Conservation (phyloP, 1,139 yeast species). For the Taphrina communis region DNA sequence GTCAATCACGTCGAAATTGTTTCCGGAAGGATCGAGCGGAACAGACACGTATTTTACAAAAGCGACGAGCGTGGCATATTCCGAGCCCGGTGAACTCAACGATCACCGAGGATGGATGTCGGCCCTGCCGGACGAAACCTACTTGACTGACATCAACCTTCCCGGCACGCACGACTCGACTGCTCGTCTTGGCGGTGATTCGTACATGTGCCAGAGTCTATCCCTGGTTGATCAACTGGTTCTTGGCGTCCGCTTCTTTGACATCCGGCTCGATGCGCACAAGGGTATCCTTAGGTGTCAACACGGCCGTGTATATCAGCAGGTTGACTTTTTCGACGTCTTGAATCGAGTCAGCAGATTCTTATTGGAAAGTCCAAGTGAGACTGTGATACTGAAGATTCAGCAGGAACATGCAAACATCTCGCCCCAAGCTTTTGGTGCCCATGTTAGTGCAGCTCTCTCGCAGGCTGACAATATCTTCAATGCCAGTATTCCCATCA, state of each 20-base stretch:
- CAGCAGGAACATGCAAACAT: slow-evolving; percentile 28
- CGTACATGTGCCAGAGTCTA: slow-evolving; percentile 32
- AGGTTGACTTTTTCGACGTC: slow-evolving; percentile 19
- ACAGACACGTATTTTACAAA: slow-evolving; percentile 13
- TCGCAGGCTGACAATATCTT: neutral
- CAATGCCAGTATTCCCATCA: slow-evolving; percentile 13
- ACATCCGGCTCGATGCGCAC: slow-evolving; percentile 19
- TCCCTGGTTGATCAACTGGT: slow-evolving; percentile 25
- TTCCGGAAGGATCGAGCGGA: neutral
- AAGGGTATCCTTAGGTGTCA: slow-evolving; percentile 23
- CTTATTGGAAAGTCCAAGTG: slow-evolving; percentile 9
- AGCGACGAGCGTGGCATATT: neutral
- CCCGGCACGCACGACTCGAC: slow-evolving; percentile 37
- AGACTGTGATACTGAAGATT: slow-evolving; percentile 28
- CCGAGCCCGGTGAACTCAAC: neutral
- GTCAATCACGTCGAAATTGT: slow-evolving; percentile 5
- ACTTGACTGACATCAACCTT: slow-evolving; percentile 26
- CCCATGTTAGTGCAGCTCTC: slow-evolving; percentile 4
- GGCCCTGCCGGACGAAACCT: slow-evolving; percentile 5
- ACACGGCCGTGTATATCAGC: slow-evolving; percentile 36
- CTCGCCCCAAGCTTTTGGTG: slow-evolving; percentile 14
- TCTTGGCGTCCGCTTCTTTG: slow-evolving; percentile 32
- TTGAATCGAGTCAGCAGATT: slow-evolving; percentile 14
- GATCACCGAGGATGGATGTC: slow-evolving; percentile 21
- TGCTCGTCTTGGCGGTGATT: slow-evolving; percentile 34